Evolutionary conservation across 2,329 filamentous ascomycete species (phyloP), one percentile per base, ranked within the genome.

Genomic region (Exophiala sp.): DNA sequence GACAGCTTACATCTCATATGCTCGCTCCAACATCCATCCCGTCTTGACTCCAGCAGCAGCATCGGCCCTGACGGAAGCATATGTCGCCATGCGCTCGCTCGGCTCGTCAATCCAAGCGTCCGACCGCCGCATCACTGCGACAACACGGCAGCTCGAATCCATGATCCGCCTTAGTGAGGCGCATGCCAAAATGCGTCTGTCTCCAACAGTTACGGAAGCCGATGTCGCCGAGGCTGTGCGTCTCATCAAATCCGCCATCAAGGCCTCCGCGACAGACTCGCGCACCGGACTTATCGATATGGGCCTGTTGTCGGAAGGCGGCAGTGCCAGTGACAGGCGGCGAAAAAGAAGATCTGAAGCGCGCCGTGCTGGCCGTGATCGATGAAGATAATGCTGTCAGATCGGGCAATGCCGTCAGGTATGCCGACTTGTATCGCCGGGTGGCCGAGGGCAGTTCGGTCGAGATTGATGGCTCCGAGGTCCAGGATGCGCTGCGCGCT

Each of bases 101-200:
- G 93, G 93, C 40, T 85, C 89, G 60, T 86, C 90, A 61, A 84
- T 91, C 29, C 88, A 91, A 42, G 79, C 89, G 2, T 81, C 87
- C 2, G 94, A 98, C 69, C 91, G 94, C 68, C 88, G 93, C 59
- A 98, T 98, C 71, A 98, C 93, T 0, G 93, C 93, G 34, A 98
- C 93, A 2, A 98, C 94, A 0, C 82, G 93, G 65, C 93, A 98
- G 70, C 78, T 98, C 4, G 94, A 98, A 71, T 93, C 86, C 39
- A 98, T 98, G 94, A 97, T 98, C 65, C 91, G 93, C 55, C 84
- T 98, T 2, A 74, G 90, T 1, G 93, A 98, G 73, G 93, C 90
- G 0, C 94, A 98, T 69, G 94, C 93, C 43, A 96, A 96, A 70
- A 98, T 98, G 94, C 86, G 93, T 2, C 79, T 98, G 3, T 81